phyloP scores from a whole-genome alignment of 768 basidiomycete genomes.

The Lactarius hengduanensis region DNA sequence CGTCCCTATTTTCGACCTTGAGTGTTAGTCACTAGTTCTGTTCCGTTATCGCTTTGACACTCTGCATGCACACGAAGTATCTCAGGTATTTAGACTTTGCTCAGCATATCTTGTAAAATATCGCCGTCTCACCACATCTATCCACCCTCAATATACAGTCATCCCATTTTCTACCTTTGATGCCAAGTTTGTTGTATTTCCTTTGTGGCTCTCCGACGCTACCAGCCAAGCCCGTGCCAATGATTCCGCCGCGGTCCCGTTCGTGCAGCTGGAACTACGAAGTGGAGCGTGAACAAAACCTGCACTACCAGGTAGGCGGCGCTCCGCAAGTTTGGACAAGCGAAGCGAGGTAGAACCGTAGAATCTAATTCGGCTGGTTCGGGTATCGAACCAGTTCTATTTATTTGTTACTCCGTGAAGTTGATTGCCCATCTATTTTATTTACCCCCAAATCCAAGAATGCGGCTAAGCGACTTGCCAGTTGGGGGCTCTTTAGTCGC shows the following conservation, averaged over 20 bases:
- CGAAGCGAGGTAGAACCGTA: neutral
- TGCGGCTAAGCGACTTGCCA: neutral
- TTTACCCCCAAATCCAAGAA: neutral
- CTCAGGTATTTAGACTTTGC: conserved; percentile 11
- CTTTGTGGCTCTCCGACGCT: too few relatives aligned
- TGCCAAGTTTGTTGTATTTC: neutral
- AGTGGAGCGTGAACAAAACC: neutral
- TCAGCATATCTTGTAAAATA: conserved; percentile 24
- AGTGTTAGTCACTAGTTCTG: conserved; percentile 6
- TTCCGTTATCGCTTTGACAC: conserved; percentile 3
- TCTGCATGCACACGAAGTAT: neutral
- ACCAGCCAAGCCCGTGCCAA: neutral
- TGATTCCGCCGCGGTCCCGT: neutral
- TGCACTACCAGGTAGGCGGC: neutral
- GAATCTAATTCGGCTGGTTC: too few relatives aligned
- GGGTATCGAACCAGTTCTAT: too few relatives aligned
- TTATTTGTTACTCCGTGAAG: too few relatives aligned
- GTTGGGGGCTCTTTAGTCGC: too few relatives aligned
- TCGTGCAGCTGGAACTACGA: neutral
- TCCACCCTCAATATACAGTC: conserved; percentile 8
- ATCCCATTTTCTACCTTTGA: neutral
- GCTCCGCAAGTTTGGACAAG: neutral
- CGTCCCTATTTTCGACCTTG: conserved; percentile 9
- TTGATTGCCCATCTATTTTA: neutral
- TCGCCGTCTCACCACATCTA: conserved; percentile 11